A percentile compares a stretch with the other conserved stretches of the same genome.
Evolutionary conservation across 257 asterid species (phyloP).

Genomic region (Nicotiana sylvestris): DNA sequence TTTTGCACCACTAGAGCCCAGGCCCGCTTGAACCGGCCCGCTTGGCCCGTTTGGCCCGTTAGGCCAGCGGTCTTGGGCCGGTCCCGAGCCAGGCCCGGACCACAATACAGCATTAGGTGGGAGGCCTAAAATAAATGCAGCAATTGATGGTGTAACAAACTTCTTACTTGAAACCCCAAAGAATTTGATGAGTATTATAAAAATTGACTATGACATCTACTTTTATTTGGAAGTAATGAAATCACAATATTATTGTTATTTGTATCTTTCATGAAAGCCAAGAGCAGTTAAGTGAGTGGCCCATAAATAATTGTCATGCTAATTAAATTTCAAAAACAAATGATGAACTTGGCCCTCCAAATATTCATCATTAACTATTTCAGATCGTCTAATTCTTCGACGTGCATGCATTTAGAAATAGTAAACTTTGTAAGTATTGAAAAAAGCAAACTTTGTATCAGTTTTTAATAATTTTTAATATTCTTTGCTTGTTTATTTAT

Average conservation of each 20-base stretch:
- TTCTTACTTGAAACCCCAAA: background rate
- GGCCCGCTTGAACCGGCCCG: too few relatives aligned
- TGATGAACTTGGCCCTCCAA: background rate
- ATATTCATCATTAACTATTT: background rate
- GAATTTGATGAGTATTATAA: background rate
- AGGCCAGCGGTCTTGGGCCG: too few relatives aligned
- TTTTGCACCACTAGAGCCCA: too few relatives aligned
- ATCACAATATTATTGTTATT: background rate
- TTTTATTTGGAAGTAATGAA: background rate
- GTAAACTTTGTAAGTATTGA: background rate
- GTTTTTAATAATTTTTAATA: background rate
- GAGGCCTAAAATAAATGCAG: background rate
- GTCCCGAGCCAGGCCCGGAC: too few relatives aligned
- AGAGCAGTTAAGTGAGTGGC: background rate
- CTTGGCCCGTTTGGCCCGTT: too few relatives aligned
- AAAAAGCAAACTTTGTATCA: background rate
- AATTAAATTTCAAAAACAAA: conserved; percentile 2
- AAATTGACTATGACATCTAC: background rate
- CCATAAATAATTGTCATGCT: background rate
- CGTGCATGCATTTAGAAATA: background rate
- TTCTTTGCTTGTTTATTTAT: background rate
- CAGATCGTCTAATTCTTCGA: background rate
- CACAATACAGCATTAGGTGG: too few relatives aligned
- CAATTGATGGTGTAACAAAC: conserved; percentile 1
- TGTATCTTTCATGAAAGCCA: background rate